phyloP scores from a whole-genome alignment of 139 green algal species.

The Mychonastes homosphaera region DNA sequence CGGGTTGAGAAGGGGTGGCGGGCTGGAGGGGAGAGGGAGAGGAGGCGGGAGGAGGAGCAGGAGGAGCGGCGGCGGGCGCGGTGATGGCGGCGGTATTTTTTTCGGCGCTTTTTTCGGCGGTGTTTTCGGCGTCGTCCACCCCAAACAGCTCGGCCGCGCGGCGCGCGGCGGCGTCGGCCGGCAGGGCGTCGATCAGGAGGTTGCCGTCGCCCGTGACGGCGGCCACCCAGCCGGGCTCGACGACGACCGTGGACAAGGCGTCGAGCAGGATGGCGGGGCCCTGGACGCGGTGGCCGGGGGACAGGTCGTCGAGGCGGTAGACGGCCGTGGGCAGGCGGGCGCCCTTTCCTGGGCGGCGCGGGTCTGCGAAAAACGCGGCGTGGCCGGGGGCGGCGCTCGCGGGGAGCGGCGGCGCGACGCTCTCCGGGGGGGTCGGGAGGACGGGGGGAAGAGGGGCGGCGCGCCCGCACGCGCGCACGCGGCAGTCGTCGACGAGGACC shows the following conservation, averaged over 20 bases:
- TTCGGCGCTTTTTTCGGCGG: too few relatives aligned
- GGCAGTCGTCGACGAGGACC: conserved; percentile 82
- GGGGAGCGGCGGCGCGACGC: not conserved
- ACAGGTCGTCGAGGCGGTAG: conserved; percentile 56
- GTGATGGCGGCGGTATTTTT: too few relatives aligned
- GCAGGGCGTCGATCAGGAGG: conserved; percentile 72
- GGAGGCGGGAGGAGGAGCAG: not conserved
- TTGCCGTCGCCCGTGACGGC: conserved; percentile 63
- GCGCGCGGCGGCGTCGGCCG: too few relatives aligned
- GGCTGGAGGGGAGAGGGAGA: not conserved
- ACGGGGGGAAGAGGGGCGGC: too few relatives aligned
- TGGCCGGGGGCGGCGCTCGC: conserved; percentile 13
- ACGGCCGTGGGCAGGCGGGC: conserved; percentile 66
- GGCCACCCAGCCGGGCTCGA: conserved; percentile 78
- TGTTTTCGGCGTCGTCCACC: too few relatives aligned
- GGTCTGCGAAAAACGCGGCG: not conserved
- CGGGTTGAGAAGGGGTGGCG: not conserved
- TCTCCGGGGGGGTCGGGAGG: conserved; percentile 17
- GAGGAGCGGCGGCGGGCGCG: not conserved
- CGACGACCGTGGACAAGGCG: conserved; percentile 63
- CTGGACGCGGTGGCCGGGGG: conserved; percentile 39
- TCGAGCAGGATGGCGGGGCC: conserved; percentile 92
- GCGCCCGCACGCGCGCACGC: conserved; percentile 58
- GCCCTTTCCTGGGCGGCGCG: not conserved
- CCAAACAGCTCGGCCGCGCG: too few relatives aligned